Base-by-base conservation (phyloP, 176 grass and related monocot genomes). In the Musa schizocarpa region DNA sequence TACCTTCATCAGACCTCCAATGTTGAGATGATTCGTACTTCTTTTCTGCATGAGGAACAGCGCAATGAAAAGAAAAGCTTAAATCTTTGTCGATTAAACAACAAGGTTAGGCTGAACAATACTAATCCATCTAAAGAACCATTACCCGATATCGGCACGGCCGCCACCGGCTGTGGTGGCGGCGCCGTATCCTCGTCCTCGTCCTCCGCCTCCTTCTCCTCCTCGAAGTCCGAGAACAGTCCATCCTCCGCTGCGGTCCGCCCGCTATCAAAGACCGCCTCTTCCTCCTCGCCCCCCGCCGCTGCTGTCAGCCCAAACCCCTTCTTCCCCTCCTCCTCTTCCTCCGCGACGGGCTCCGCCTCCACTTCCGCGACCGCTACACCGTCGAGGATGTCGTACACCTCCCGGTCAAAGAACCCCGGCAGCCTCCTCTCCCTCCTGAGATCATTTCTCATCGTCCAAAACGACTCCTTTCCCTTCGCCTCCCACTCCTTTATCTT, bases 401-500 rank as follows among this genome's bases (percentile, higher is more conserved):
- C 94, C 80, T 97, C 94, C 59, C 88, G 88, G 80, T 97, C 94
- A 68, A 93, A 97, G 86, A 97, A 97, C 7, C 88, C 90, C 9
- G 94, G 94, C 54, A 97, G 81, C 63, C 88, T 72, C 11, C 88
- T 67, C 82, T 97, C 90, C 81, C 90, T 70, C 77, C 94, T 79
- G 74, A 92, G 75, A 87, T 97, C 90, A 77, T 93, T 97, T 73
- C 94, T 82, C 90, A 97, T 97, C 49, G 85, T 82, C 94, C 94
- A 97, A 74, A 93, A 97, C 69, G 94, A 97, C 43, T 87, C 88
- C 71, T 87, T 85, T 27, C 70, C 76, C 11, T 81, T 68, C 22
- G 50, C 63, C 84, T 97, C 94, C 94, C 94, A 97, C 83, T 97
- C 94, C 82, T 89, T 97, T 63, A 97, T 97, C 86, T 97, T 97